Percentiles rank a stretch among this genome's conserved stretches.
Evolutionary conservation across 805 yeast species (phyloP).

Genomic region (Starmera quercuum): DNA sequence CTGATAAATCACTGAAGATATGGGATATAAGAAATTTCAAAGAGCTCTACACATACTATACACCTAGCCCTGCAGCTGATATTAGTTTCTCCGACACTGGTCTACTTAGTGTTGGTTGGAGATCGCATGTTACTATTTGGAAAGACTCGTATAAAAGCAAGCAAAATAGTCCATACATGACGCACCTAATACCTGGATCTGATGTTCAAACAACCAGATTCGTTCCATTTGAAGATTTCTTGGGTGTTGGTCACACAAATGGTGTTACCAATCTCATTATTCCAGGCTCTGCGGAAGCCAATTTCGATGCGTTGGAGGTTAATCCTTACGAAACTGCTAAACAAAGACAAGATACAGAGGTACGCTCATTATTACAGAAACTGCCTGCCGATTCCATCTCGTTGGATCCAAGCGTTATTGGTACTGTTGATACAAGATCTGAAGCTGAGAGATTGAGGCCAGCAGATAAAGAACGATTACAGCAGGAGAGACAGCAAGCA

Average conservation of each 20-base stretch:
- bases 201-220: slow-evolving; percentile 59
- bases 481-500: slow-evolving; percentile 26
- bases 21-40: slow-evolving; percentile 90
- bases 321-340: slow-evolving; percentile 89
- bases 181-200: slow-evolving; percentile 75
- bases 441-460: slow-evolving; percentile 56
- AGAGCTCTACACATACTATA: slow-evolving; percentile 51
- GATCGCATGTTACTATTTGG: slow-evolving; percentile 93
- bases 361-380: slow-evolving; percentile 76
- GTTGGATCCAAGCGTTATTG: slow-evolving; percentile 82
- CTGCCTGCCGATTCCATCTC: slow-evolving; percentile 88
- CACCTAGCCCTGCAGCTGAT: slow-evolving; percentile 83
- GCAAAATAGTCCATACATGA: slow-evolving; percentile 87
- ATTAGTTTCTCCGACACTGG: slow-evolving; percentile 84
- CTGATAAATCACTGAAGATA: slow-evolving; percentile 75
- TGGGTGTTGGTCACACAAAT: slow-evolving; percentile 75
- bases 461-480: slow-evolving; percentile 40
- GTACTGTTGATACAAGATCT: slow-evolving; percentile 72
- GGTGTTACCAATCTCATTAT: slow-evolving; percentile 82
- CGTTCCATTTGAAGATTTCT: slow-evolving; percentile 95
- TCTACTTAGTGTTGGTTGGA: slow-evolving; percentile 85
- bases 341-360: slow-evolving; percentile 92
- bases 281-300: slow-evolving; percentile 98
- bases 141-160: slow-evolving; percentile 68
- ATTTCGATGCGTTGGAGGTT: slow-evolving; percentile 85